A percentile compares a stretch with the other conserved stretches of the same genome.
Evolutionary conservation across 2,329 filamentous ascomycete species (phyloP).

Genomic region (Apiospora marii): DNA sequence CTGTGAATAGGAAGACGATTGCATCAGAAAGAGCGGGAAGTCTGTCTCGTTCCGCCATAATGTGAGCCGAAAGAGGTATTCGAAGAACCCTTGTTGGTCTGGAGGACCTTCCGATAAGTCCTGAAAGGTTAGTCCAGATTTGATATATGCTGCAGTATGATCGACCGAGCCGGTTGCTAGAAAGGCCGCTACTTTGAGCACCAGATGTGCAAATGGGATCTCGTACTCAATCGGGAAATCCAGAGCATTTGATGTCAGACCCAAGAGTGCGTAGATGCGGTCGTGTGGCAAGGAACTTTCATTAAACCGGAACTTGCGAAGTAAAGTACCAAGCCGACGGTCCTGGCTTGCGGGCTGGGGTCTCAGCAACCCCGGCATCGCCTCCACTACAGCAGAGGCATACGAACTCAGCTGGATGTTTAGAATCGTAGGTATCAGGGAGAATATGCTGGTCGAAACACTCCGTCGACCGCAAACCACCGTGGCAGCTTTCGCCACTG

Average conservation of each 20-base stretch:
- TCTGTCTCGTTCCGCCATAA: background rate
- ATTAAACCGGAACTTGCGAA: background rate
- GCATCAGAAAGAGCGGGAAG: background rate
- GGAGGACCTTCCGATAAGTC: background rate
- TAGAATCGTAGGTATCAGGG: background rate
- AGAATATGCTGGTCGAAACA: background rate
- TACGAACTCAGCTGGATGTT: background rate
- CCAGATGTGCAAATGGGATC: background rate
- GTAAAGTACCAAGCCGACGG: background rate
- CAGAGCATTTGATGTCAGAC: background rate
- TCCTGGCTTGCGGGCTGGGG: background rate
- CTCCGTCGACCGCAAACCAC: background rate
- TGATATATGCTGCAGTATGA: background rate
- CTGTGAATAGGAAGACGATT: background rate
- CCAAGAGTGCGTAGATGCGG: background rate
- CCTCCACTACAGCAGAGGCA: no score
- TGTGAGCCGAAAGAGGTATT: background rate
- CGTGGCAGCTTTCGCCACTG: background rate
- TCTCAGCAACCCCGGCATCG: background rate
- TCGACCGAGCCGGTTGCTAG: background rate
- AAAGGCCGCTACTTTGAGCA: background rate
- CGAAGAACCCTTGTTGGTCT: background rate
- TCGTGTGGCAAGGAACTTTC: background rate
- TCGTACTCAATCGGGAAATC: background rate
- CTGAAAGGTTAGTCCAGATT: background rate